These are phyloP conservation scores for Phytophthora citricola DNA, from an alignment of 352 stramenopile species.

Conservation along the genomic window DNA sequence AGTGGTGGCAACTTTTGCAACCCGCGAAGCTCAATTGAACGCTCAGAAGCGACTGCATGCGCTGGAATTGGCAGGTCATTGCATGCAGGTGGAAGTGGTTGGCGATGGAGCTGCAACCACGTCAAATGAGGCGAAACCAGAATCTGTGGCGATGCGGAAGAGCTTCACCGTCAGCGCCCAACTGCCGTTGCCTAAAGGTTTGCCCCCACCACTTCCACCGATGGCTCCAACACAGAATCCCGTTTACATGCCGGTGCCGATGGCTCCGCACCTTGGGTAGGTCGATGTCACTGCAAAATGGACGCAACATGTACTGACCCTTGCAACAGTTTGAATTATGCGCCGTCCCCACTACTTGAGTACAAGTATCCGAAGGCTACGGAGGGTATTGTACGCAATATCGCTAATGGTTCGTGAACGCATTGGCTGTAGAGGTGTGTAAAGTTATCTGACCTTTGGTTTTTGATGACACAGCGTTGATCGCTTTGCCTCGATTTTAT, in stretches of 20 bases:
- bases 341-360: slow-evolving; percentile 79
- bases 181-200: slow-evolving; percentile 41
- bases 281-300: not conserved
- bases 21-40: slow-evolving; percentile 33
- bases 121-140: slow-evolving; percentile 10
- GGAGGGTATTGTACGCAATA: slow-evolving; percentile 83
- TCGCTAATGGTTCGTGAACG: slow-evolving; percentile 76
- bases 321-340: slow-evolving; percentile 75
- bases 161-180: slow-evolving; percentile 9
- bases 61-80: slow-evolving; percentile 64
- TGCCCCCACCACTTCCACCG: slow-evolving; percentile 40
- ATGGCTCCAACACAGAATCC: slow-evolving; percentile 17
- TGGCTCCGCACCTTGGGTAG: slow-evolving; percentile 83
- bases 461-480: slow-evolving; percentile 65
- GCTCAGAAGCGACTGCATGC: slow-evolving; percentile 51
- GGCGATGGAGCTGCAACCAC: slow-evolving; percentile 16
- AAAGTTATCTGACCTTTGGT: slow-evolving; percentile 6
- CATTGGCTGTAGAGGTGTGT: not conserved
- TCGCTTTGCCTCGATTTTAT: slow-evolving; percentile 89
- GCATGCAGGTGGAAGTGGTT: slow-evolving; percentile 45
- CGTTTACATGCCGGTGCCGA: slow-evolving; percentile 43
- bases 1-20: slow-evolving; percentile 58
- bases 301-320: not conserved
- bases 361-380: slow-evolving; percentile 90
- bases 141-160: not conserved